Evolutionary conservation across 2,329 filamentous ascomycete species (phyloP), one percentile per base, ranked within the genome.

Genomic region (Ophiostoma sp.): DNA sequence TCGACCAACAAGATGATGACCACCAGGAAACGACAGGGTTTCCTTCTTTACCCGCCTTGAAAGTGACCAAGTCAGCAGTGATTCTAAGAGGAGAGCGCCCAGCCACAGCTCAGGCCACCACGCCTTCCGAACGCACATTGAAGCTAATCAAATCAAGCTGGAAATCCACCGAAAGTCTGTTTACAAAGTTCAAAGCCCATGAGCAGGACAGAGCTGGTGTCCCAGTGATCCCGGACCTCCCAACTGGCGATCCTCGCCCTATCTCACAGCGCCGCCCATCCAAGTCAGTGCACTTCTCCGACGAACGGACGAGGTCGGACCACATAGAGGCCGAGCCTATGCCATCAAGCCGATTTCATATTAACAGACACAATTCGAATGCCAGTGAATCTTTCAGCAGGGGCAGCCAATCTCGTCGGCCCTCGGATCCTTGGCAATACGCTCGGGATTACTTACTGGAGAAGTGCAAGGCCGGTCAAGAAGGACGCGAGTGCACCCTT

Each of bases 121-220:
- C 69, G 0, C 57, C 61, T 7, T 50, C 69, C 3, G 72, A 74
- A 59, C 68, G 61, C 36, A 72, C 74, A 2, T 2, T 69, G 36
- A 71, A 55, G 1, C 45, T 72, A 15, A 15, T 75, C 61, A 74
- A 73, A 48, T 59, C 74, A 2, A 61, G 64, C n/a, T 75, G 74
- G 72, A 76, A 75, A 52, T 76, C 75, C 11, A 76, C 74, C 1
- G 76, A 77, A 17, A 36, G 52, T 9, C 63, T 77, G 6, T 76
- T 77, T 64, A 33, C 71, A 2, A 76, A 73, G n/a, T 76, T 74
- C 59, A 74, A 69, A 17, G 50, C 64, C 2, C 71, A 74, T 3
- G 74, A 76, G 3, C 48, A 73, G n/a, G 39, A 39, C 5, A 17
- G 5, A 15, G 28, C 7, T 8, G 45, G 48, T 2, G 22, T 33